phyloP scores from a whole-genome alignment of 2,329 filamentous ascomycete species.

The Aureobasidium sp. region DNA sequence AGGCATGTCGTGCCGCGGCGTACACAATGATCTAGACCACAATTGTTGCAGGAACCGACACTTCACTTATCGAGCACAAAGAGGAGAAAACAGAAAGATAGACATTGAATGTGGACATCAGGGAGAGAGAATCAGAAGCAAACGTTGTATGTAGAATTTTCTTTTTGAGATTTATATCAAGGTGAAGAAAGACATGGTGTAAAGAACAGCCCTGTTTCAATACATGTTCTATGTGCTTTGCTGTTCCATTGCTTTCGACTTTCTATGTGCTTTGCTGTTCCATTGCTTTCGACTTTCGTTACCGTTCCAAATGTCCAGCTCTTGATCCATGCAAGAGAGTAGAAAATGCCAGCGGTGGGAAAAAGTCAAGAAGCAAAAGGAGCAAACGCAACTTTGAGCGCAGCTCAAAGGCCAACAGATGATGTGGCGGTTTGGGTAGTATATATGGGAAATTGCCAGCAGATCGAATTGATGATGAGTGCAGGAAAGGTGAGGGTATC shows the following conservation, averaged over 20 bases:
- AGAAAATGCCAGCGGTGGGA: not conserved
- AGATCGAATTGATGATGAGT: not conserved
- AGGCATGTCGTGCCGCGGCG: not conserved
- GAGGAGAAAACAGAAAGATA: not conserved
- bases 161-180: not conserved
- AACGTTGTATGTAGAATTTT: not conserved
- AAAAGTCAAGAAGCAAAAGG: not conserved
- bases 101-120: too few relatives aligned
- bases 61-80: not conserved
- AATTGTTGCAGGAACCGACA: not conserved
- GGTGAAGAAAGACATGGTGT: not conserved
- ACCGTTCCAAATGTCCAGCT: conserved; percentile 4
- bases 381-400: not conserved
- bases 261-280: not conserved
- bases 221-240: not conserved
- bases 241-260: not conserved
- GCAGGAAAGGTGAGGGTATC: not conserved
- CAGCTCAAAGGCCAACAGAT: conserved; percentile 13
- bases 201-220: conserved; percentile 7
- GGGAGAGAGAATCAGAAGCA: not conserved
- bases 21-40: not conserved
- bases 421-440: not conserved
- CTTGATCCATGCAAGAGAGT: conserved; percentile 7
- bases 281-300: not conserved
- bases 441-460: conserved; percentile 1